These are phyloP conservation scores for Piper betle DNA, from an alignment of 164 flowering plant species.

Conservation along the genomic window DNA sequence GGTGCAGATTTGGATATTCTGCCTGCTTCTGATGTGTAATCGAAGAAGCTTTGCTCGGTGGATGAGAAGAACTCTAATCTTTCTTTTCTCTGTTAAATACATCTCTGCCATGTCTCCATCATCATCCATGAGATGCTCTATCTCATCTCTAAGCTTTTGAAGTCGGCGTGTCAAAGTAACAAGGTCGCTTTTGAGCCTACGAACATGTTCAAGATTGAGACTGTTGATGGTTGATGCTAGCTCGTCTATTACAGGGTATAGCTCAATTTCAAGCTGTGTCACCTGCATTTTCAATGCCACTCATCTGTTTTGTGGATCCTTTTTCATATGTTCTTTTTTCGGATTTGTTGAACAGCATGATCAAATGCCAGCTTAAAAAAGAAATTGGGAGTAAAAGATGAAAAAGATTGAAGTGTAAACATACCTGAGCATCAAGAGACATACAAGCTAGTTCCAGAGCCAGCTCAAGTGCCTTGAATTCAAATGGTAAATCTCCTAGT, in stretches of 20 bases:
- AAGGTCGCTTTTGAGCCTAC: constrained; percentile 87
- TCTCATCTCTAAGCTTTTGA: constrained; percentile 96
- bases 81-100: constrained; percentile 88
- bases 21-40: constrained; percentile 9
- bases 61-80: constrained; percentile 36
- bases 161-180: constrained; percentile 85
- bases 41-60: constrained; percentile 22
- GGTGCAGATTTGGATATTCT: constrained; percentile 66
- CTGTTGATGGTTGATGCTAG: constrained; percentile 75
- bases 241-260: constrained; percentile 87
- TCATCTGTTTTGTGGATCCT: neutral
- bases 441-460: constrained; percentile 86
- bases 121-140: constrained; percentile 97
- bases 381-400: too few relatives aligned
- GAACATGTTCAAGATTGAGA: constrained; percentile 79
- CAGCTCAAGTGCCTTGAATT: constrained; percentile 87
- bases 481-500: constrained; percentile 93
- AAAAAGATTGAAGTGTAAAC: neutral
- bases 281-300: constrained; percentile 27
- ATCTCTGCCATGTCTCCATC: constrained; percentile 99
- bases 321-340: neutral
- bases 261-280: constrained; percentile 69
- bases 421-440: constrained; percentile 89
- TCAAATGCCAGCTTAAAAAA: neutral
- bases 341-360: too few relatives aligned